A percentile compares a stretch with the other conserved stretches of the same genome.
Evolutionary conservation across 1,284 basidiomycete genomes (phyloP).

Genomic region (Ceraceosorus bombacis): DNA sequence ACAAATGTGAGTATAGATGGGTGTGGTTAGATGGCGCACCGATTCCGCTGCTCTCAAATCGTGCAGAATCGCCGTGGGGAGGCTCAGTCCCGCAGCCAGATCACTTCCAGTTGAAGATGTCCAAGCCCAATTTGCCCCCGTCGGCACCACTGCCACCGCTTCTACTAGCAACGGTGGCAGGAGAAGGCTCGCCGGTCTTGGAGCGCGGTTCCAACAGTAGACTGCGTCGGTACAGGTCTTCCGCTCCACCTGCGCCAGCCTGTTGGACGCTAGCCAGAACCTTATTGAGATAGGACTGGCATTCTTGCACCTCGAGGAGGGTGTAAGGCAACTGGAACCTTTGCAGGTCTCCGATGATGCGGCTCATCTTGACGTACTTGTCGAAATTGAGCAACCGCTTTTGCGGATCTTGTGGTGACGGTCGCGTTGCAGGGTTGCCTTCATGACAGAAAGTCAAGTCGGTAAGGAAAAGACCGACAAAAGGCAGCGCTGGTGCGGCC

Average conservation of each 20-base stretch:
- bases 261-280: conserved; percentile 28
- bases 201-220: conserved; percentile 42
- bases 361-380: conserved; percentile 51
- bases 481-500: conserved; percentile 39
- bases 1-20: too few species aligned
- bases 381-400: conserved; percentile 90
- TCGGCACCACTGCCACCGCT: conserved; percentile 14
- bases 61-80: too few species aligned
- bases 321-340: conserved; percentile 82
- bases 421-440: conserved; percentile 77
- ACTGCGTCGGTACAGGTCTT: conserved; percentile 43
- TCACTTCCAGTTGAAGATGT: conserved; percentile 39
- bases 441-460: conserved; percentile 93
- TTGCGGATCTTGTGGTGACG: conserved; percentile 62
- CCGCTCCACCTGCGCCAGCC: conserved; percentile 26
- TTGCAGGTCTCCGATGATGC: conserved; percentile 65
- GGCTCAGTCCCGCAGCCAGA: neutral
- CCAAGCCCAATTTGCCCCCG: conserved; percentile 23
- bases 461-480: conserved; percentile 69
- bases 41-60: too few species aligned
- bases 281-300: conserved; percentile 63
- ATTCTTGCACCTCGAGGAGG: conserved; percentile 72
- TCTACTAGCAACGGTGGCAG: conserved; percentile 19
- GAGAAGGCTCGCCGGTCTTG: neutral
- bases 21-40: too few species aligned